Percentiles rank a stretch among this genome's conserved stretches.
These are phyloP conservation scores for Neocallimastix lanati DNA, from an alignment of 192 early-diverging fungal genomes.

Conservation along the genomic window DNA sequence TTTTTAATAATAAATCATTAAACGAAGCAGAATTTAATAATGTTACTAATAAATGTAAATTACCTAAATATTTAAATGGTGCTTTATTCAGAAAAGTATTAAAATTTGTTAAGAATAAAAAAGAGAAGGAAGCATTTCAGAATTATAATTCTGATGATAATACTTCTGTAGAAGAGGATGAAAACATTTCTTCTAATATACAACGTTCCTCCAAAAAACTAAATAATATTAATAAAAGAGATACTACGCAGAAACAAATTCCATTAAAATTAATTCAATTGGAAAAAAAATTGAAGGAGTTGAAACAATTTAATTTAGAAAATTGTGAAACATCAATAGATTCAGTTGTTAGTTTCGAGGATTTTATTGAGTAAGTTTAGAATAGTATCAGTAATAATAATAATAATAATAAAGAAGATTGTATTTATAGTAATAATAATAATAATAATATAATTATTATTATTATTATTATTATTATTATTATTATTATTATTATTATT, in stretches of 20 bases:
- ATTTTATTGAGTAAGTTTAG: neutral
- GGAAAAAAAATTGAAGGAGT: neutral
- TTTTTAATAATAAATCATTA: neutral
- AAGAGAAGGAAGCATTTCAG: neutral
- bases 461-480: too few species aligned
- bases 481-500: too few species aligned
- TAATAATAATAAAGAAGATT: too few species aligned
- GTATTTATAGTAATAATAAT: too few species aligned
- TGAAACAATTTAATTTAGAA: neutral
- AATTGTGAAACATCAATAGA: neutral
- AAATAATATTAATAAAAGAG: neutral
- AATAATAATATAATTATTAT: too few species aligned
- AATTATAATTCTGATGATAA: neutral
- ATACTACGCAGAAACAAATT: neutral
- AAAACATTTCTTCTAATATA: neutral
- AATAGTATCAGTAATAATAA: too few species aligned
- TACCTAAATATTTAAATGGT: constrained; percentile 11
- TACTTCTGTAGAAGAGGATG: neutral
- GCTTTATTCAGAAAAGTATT: constrained; percentile 10
- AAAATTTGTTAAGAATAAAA: neutral
- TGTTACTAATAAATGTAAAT: constrained; percentile 6
- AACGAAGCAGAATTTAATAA: constrained; percentile 6
- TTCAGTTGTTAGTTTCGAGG: neutral
- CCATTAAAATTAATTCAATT: neutral
- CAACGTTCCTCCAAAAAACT: neutral